These are phyloP conservation scores for Eremochloa ophiuroides DNA, from an alignment of 176 grass and related monocot genomes.

Conservation along the genomic window DNA sequence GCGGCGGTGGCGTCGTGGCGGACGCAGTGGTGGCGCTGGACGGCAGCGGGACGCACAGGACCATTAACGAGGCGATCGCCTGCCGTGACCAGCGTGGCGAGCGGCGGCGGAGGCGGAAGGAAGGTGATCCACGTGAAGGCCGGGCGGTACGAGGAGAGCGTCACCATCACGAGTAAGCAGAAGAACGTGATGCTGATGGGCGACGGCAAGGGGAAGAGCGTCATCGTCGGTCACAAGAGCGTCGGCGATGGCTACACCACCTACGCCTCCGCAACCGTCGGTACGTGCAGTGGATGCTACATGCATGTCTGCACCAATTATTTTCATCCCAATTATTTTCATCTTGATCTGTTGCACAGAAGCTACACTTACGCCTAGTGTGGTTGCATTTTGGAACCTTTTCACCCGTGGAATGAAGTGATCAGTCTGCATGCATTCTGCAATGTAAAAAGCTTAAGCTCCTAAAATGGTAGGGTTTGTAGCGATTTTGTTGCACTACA, in stretches of 20 bases:
- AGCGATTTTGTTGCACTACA: not conserved
- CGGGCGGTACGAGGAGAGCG: constrained; percentile 64
- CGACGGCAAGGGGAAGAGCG: constrained; percentile 74
- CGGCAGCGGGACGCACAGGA: constrained; percentile 69
- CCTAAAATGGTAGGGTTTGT: not conserved
- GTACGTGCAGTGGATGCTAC: not conserved
- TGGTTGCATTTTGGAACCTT: too few species aligned
- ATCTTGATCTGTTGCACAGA: not conserved
- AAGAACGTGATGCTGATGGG: constrained; percentile 79
- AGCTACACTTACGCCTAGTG: not conserved
- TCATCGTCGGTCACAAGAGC: constrained; percentile 57
- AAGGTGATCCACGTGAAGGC: constrained; percentile 78
- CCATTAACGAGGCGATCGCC: constrained; percentile 62
- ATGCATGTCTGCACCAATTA: not conserved
- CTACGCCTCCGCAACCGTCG: constrained; percentile 70
- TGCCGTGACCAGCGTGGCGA: constrained; percentile 11
- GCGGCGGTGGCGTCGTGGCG: not conserved
- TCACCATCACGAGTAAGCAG: constrained; percentile 49
- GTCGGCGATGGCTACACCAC: constrained; percentile 53
- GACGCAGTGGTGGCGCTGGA: constrained; percentile 78
- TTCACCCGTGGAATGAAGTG: not conserved
- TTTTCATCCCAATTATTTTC: not conserved
- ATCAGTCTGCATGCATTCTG: not conserved
- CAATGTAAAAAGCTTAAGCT: not conserved
- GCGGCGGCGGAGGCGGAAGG: not conserved